phyloP scores from a whole-genome alignment of 345 rosid species.

The Eucalyptus erythrocorys region DNA sequence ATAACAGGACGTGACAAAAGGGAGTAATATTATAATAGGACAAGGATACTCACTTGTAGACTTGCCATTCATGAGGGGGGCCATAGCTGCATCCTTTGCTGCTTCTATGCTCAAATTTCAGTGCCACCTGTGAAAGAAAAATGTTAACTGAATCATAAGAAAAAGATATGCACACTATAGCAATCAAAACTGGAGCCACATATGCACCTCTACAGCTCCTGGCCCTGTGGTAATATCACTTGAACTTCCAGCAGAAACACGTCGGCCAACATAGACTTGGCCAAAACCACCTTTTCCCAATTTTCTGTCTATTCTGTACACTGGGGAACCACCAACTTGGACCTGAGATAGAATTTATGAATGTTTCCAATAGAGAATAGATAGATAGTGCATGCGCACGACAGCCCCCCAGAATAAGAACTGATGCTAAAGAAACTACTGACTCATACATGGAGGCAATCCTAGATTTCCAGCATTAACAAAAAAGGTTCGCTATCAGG shows the following conservation, averaged over 20 bases:
- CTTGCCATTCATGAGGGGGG: slow-evolving; percentile 69
- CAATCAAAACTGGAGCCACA: neutral
- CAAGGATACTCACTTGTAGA: slow-evolving; percentile 29
- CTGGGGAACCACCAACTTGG: slow-evolving; percentile 46
- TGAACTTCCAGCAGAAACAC: slow-evolving; percentile 24
- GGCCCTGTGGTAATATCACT: slow-evolving; percentile 14
- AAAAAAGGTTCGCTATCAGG: neutral
- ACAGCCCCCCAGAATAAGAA: neutral
- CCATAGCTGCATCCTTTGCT: slow-evolving; percentile 58
- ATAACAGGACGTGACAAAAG: neutral
- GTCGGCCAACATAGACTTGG: slow-evolving; percentile 64
- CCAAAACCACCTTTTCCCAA: slow-evolving; percentile 76
- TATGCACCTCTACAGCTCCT: slow-evolving; percentile 28
- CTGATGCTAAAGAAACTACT: neutral
- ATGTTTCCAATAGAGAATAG: neutral
- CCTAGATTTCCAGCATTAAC: neutral
- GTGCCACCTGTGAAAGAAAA: slow-evolving; percentile 36
- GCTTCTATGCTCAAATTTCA: slow-evolving; percentile 50
- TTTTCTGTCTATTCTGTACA: slow-evolving; percentile 42
- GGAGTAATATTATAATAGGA: neutral
- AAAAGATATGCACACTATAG: neutral
- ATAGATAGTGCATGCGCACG: neutral
- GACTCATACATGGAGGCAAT: neutral
- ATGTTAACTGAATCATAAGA: neutral
- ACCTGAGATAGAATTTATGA: slow-evolving; percentile 16